Percentiles rank a stretch among this genome's conserved stretches.
Conservation (phyloP, 2,329 filamentous ascomycete genomes). For the Alternaria arbusti region DNA sequence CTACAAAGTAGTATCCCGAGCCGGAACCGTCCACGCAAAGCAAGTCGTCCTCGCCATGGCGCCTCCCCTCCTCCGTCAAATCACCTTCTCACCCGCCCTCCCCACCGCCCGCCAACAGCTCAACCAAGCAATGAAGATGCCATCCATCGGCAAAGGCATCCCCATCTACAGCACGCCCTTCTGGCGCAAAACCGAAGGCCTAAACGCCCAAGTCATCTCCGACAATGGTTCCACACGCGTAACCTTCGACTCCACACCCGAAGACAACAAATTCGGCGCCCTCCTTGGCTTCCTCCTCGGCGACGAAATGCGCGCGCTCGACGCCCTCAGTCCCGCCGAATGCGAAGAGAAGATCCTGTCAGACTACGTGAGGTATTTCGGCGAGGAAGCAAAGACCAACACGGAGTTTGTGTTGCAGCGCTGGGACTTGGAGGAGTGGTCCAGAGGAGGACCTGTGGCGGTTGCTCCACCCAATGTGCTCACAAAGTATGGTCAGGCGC, state of each 20-base stretch:
- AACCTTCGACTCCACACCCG: conserved; percentile 29
- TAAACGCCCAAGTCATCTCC: conserved; percentile 50
- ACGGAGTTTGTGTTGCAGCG: conserved; percentile 28
- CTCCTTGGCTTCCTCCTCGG: conserved; percentile 32
- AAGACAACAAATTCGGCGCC: conserved; percentile 23
- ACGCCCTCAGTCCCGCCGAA: conserved; percentile 1
- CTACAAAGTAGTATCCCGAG: conserved; percentile 22
- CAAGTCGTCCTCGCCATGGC: conserved; percentile 60
- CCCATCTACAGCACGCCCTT: conserved; percentile 54
- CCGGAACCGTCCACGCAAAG: conserved; percentile 43
- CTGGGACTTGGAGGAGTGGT: conserved; percentile 32
- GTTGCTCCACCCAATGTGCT: conserved; percentile 22
- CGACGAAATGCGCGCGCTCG: conserved; percentile 24
- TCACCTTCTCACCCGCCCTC: conserved; percentile 58
- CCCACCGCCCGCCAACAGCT: conserved; percentile 50
- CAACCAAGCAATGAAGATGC: conserved; percentile 48
- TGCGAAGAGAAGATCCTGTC: conserved; percentile 8
- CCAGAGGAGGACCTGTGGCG: conserved; percentile 24
- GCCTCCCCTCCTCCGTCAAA: conserved; percentile 53
- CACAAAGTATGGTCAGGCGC: conserved; percentile 13
- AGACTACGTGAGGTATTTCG: conserved; percentile 25
- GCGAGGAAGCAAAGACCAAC: conserved; percentile 11
- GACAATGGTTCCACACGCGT: conserved; percentile 15
- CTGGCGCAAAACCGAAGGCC: conserved; percentile 52
- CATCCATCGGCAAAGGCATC: conserved; percentile 62